Percentiles rank a stretch among this genome's conserved stretches.
Conservation (phyloP, 78 protist species). For the Mantamonas sphyraenae region DNA sequence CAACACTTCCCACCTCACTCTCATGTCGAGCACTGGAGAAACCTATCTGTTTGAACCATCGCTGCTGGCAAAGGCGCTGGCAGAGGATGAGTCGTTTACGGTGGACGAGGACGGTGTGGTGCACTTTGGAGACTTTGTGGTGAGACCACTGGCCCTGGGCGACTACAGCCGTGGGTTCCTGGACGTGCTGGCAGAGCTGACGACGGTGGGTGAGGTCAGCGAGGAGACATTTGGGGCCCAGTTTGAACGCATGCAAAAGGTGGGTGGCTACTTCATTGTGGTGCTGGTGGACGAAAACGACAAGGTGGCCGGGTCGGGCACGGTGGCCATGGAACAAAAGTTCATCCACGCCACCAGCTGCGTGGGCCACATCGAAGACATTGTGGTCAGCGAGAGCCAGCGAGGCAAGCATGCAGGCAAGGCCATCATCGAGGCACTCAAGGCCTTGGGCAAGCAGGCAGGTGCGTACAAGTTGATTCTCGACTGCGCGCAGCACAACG, state of each 20-base stretch:
- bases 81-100: too few relatives aligned
- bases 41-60: too few relatives aligned
- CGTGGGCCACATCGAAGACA: conserved; percentile 37
- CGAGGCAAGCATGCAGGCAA: conserved; percentile 17
- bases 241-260: neutral
- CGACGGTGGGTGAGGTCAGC: neutral
- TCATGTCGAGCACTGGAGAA: too few relatives aligned
- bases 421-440: conserved; percentile 7
- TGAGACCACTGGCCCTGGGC: too few relatives aligned
- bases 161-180: too few relatives aligned
- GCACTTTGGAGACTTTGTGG: too few relatives aligned
- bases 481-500: conserved; percentile 10
- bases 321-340: conserved; percentile 18
- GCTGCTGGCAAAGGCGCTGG: too few relatives aligned
- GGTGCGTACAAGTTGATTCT: conserved; percentile 25
- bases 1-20: too few relatives aligned
- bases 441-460: neutral
- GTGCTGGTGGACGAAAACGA: neutral
- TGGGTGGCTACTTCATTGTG: neutral
- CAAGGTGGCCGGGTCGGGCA: conserved; percentile 2
- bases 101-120: too few relatives aligned
- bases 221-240: neutral
- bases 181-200: neutral
- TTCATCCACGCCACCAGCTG: conserved; percentile 9
- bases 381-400: conserved; percentile 4